Percentiles rank a stretch among this genome's conserved stretches.
Evolutionary conservation across 106 monocot species (phyloP).

Genomic region (Dioscorea dumetorum): DNA sequence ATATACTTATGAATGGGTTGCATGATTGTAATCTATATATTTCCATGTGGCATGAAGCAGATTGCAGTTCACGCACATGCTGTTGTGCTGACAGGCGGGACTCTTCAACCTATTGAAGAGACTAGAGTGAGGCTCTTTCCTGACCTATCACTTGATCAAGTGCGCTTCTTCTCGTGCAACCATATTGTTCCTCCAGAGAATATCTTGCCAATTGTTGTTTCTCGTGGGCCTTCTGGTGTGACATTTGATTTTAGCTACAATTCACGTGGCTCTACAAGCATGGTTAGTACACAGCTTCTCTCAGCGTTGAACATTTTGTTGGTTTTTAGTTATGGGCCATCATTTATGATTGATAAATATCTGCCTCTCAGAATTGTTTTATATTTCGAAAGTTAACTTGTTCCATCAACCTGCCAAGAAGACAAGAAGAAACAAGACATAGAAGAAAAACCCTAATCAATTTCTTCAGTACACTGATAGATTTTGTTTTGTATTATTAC

Average conservation of each 20-base stretch:
- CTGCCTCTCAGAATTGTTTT: no score
- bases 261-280: slow-evolving; percentile 51
- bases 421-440: no score
- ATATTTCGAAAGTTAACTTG: no score
- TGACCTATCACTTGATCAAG: slow-evolving; percentile 30
- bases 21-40: background rate
- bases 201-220: slow-evolving; percentile 75
- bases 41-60: slow-evolving; percentile 25
- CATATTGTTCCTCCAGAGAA: slow-evolving; percentile 95
- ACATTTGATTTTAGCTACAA: slow-evolving; percentile 92
- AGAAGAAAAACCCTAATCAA: no score
- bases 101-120: slow-evolving; percentile 95
- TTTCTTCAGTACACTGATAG: no score
- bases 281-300: slow-evolving; percentile 38
- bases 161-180: slow-evolving; percentile 78
- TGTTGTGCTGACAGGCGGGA: slow-evolving; percentile 83
- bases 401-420: no score
- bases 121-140: slow-evolving; percentile 79
- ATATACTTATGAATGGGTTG: background rate
- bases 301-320: background rate
- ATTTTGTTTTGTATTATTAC: no score
- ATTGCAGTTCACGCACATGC: slow-evolving; percentile 57
- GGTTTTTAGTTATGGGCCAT: no score
- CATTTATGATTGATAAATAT: no score
- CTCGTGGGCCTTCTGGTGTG: slow-evolving; percentile 75